Percentiles rank a stretch among this genome's conserved stretches.
Conservation (phyloP, 2,329 filamentous ascomycete genomes). For the Alternaria longipes region DNA sequence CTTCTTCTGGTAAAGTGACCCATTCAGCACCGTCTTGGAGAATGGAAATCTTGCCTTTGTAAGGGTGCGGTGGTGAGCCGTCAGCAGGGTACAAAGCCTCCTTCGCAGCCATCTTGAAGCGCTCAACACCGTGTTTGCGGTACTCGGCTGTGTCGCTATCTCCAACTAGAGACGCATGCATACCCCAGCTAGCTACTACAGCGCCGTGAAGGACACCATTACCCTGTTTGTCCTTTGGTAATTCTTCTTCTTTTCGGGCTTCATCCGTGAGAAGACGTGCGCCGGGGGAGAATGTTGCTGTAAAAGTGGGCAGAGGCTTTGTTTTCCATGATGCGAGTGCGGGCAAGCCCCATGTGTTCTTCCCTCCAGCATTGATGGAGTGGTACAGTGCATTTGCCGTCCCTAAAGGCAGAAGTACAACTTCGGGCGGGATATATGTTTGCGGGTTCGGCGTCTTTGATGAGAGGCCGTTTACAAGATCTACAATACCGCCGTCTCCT, state of each 20-base stretch:
- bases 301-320: conserved; percentile 55
- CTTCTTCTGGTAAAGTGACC: conserved; percentile 50
- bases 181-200: conserved; percentile 88
- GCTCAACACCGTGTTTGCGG: conserved; percentile 76
- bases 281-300: conserved; percentile 56
- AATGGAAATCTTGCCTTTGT: conserved; percentile 63
- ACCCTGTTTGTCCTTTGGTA: conserved; percentile 35
- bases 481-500: conserved; percentile 86
- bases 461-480: conserved; percentile 76
- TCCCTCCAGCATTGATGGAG: conserved; percentile 50
- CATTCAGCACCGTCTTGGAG: conserved; percentile 40
- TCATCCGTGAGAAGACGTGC: conserved; percentile 55
- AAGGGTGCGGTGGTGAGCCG: conserved; percentile 64
- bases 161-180: conserved; percentile 88
- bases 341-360: conserved; percentile 54
- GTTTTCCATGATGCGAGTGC: conserved; percentile 48
- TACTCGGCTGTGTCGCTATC: conserved; percentile 88
- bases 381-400: conserved; percentile 61
- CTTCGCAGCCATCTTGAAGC: conserved; percentile 85
- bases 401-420: conserved; percentile 64
- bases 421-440: conserved; percentile 60
- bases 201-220: conserved; percentile 67
- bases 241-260: conserved; percentile 53
- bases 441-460: conserved; percentile 32
- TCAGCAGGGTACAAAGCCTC: conserved; percentile 72